Conservation (phyloP, 768 basidiomycete genomes). For the Amanita exitialis region DNA sequence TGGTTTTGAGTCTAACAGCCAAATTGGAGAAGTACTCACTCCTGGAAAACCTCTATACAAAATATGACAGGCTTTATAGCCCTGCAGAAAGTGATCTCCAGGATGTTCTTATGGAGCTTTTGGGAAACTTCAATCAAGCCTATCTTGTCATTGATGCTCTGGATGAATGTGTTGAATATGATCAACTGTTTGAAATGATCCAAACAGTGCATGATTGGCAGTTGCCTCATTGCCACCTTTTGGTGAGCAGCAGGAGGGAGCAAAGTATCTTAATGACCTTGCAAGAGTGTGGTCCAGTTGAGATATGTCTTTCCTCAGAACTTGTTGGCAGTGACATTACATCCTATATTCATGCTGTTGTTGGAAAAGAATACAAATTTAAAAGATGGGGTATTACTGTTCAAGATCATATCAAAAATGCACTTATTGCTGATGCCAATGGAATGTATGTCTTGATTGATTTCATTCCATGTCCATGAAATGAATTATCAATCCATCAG, state of each 20-base stretch:
- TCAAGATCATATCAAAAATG: not conserved
- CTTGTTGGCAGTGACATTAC: not conserved
- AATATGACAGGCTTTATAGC: not conserved
- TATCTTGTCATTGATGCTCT: slow-evolving; percentile 5
- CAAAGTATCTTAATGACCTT: not conserved
- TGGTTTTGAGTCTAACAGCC: not conserved
- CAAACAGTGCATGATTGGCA: not conserved
- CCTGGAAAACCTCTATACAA: not conserved
- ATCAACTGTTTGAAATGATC: not conserved
- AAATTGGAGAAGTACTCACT: not conserved
- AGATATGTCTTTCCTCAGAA: not conserved
- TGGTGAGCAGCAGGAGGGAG: slow-evolving; percentile 2
- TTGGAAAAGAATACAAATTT: not conserved
- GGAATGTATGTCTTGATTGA: not conserved
- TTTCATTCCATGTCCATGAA: not conserved
- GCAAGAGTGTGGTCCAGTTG: not conserved
- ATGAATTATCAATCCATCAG: not conserved
- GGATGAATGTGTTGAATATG: not conserved
- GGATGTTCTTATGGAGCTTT: not conserved
- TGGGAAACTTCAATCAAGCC: not conserved
- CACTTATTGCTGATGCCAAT: not conserved
- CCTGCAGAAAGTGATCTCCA: not conserved
- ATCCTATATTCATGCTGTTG: not conserved
- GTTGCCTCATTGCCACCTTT: not conserved
- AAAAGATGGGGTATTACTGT: not conserved